A percentile compares a stretch with the other conserved stretches of the same genome.
phyloP scores from a whole-genome alignment of 352 stramenopile genomes.

The Thraustochytrium sp. region DNA sequence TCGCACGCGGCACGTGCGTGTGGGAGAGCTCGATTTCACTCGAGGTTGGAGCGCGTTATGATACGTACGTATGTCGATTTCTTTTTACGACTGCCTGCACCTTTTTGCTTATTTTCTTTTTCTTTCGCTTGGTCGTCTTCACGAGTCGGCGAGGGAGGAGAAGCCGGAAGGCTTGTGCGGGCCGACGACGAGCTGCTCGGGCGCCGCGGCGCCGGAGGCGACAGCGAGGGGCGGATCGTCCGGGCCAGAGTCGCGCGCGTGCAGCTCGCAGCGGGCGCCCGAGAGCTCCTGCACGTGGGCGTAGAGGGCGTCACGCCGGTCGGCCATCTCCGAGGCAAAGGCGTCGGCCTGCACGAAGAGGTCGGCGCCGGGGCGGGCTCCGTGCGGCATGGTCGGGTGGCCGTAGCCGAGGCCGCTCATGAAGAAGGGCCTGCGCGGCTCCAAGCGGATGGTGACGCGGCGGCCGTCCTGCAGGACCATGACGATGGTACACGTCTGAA shows the following conservation, averaged over 20 bases:
- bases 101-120: too few species aligned
- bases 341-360: neutral
- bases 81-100: too few species aligned
- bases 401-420: neutral
- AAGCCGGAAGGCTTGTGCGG: conserved; percentile 15
- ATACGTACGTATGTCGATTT: too few species aligned
- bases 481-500: conserved; percentile 1
- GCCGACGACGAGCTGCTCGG: conserved; percentile 30
- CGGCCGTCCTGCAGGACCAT: conserved; percentile 18
- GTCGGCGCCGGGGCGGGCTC: neutral
- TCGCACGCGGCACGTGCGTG: too few species aligned
- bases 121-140: too few species aligned
- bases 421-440: conserved; percentile 12
- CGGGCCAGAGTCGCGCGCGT: neutral
- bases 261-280: neutral
- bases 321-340: neutral
- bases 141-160: neutral
- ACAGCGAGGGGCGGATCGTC: neutral
- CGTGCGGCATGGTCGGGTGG: neutral
- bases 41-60: too few species aligned
- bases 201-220: neutral
- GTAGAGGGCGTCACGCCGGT: neutral
- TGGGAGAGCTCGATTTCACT: too few species aligned
- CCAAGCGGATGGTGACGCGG: neutral
- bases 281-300: neutral